A percentile compares a stretch with the other conserved stretches of the same genome.
Conservation (phyloP, 1,284 basidiomycete species). For the Austropuccinia psidii region DNA sequence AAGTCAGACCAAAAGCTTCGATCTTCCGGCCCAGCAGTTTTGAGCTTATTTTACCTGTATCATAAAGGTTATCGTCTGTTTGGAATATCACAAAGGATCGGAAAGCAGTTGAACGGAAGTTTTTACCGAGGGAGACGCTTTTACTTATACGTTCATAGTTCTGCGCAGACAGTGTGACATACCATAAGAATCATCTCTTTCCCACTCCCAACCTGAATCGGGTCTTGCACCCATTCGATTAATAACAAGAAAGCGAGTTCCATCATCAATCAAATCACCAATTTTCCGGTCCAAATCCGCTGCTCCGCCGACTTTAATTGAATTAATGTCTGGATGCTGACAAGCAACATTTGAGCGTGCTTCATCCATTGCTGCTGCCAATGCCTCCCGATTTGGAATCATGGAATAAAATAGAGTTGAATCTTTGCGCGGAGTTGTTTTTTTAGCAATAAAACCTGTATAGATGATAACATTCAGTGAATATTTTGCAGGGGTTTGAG, state of each 20-base stretch:
- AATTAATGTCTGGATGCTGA: neutral
- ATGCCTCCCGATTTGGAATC: neutral
- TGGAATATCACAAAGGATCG: neutral
- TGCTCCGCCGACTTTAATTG: neutral
- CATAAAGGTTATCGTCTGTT: neutral
- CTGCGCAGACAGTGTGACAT: no score
- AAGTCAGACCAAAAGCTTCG: neutral
- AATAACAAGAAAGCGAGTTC: neutral
- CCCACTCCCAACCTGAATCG: neutral
- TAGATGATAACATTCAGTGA: neutral
- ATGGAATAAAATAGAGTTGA: neutral
- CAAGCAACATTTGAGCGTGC: neutral
- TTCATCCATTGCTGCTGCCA: neutral
- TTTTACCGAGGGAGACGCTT: neutral
- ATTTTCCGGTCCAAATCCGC: neutral
- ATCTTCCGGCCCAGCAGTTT: neutral
- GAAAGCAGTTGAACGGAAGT: neutral
- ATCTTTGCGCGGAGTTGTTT: neutral
- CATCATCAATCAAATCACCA: neutral
- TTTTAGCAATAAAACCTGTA: neutral
- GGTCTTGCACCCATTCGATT: neutral
- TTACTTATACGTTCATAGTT: no score
- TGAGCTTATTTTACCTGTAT: neutral
- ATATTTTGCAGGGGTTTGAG: no score
- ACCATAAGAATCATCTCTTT: neutral